These are phyloP conservation scores for Cruciata laevipes DNA, from an alignment of 257 asterid species.

Conservation along the genomic window DNA sequence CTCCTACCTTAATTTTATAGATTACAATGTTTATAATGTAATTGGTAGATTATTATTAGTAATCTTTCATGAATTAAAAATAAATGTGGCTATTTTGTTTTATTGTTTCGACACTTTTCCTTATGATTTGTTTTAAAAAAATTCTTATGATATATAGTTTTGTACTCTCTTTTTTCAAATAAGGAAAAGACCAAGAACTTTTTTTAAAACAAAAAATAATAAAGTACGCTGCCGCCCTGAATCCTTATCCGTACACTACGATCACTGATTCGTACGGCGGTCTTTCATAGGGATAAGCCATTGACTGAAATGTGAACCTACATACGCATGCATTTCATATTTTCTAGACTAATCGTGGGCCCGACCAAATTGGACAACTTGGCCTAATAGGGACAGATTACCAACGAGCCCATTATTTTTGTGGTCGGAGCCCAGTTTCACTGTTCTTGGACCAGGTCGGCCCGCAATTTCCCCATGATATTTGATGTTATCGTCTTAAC, in stretches of 20 bases:
- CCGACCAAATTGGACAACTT: background rate
- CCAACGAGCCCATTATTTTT: conserved; percentile 3
- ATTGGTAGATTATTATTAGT: too few species aligned
- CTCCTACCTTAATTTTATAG: too few species aligned
- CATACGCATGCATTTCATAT: background rate
- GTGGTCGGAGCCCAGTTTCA: conserved; percentile 2
- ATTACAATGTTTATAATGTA: too few species aligned
- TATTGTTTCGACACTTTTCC: too few species aligned
- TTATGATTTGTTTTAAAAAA: too few species aligned
- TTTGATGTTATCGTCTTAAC: background rate
- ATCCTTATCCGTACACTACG: conserved; percentile 17
- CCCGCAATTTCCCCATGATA: background rate
- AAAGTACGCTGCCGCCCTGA: background rate
- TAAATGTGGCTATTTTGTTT: too few species aligned
- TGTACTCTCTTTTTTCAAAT: too few species aligned
- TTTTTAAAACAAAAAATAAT: background rate
- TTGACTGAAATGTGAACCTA: background rate
- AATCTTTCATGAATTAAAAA: too few species aligned
- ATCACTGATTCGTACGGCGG: background rate
- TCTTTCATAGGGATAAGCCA: background rate
- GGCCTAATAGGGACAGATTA: background rate
- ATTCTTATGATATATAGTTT: too few species aligned
- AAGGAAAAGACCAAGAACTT: background rate
- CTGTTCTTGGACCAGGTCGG: background rate
- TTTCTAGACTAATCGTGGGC: background rate